phyloP scores from a whole-genome alignment of 2,329 filamentous ascomycete species.

The Beauveria australis region DNA sequence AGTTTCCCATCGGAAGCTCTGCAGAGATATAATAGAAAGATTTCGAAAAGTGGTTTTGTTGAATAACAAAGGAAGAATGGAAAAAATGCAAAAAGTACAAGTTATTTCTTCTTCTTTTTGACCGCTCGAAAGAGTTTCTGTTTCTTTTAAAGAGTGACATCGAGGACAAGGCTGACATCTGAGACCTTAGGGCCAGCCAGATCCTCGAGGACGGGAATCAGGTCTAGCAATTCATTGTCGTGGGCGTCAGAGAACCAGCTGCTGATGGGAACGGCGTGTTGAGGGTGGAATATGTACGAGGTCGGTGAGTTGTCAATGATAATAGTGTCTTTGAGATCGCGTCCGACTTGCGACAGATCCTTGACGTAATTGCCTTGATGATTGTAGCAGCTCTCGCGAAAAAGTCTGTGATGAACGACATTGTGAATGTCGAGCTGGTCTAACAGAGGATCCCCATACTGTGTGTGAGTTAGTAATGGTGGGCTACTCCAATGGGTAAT shows the following conservation, averaged over 20 bases:
- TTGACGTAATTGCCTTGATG: slow-evolving; percentile 99
- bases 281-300: slow-evolving; percentile 98
- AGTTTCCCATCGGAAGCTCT: slow-evolving; percentile 11
- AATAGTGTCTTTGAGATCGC: slow-evolving; percentile 93
- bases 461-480: slow-evolving; percentile 16
- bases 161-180: slow-evolving; percentile 95
- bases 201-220: slow-evolving; percentile 97
- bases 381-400: slow-evolving; percentile 98
- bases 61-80: slow-evolving; percentile 22
- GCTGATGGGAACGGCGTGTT: slow-evolving; percentile 97
- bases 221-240: slow-evolving; percentile 94
- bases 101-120: slow-evolving; percentile 11
- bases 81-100: slow-evolving; percentile 17
- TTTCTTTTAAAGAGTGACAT: slow-evolving; percentile 66
- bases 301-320: slow-evolving; percentile 99
- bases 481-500: too few relatives aligned
- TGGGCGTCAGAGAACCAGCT: slow-evolving; percentile 99
- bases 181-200: slow-evolving; percentile 79
- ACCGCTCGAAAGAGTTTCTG: background rate
- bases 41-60: slow-evolving; percentile 9
- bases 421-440: slow-evolving; percentile 97
- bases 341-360: slow-evolving; percentile 92
- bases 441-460: slow-evolving; percentile 93
- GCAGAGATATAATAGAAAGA: slow-evolving; percentile 8
- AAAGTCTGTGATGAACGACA: slow-evolving; percentile 90